Base-by-base conservation (phyloP, 768 basidiomycete species). In the Mrakia blollopis region DNA sequence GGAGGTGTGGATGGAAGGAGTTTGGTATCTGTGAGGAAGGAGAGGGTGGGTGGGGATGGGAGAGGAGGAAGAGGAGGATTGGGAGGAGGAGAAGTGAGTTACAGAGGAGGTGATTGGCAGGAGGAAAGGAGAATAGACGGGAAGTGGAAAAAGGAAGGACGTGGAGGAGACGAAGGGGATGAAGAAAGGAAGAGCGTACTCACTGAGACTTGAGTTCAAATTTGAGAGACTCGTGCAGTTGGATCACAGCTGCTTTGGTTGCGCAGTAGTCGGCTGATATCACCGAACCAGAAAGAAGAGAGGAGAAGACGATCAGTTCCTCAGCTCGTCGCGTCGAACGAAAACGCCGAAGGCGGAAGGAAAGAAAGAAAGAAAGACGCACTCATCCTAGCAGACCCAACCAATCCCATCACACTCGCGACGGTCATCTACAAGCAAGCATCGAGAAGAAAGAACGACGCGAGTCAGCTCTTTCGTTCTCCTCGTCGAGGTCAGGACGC, bases 191-290 rank as follows among this genome's bases (percentile, higher is more conserved):
- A 61, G n/a, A n/a, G n/a, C n/a, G n/a, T n/a, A n/a, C 73, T 41
- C 30, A 73, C 73, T 73, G 73, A 1, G 73, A 39, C 18, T 35
- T 44, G 18, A 98, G 88, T 83, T 99, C 96, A 80, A 90, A 91
- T 72, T 93, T 88, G 72, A 99, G 86, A 21, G 91, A 90, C 79
- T 94, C 91, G 80, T 96, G 89, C 63, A 98, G 83, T 44, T 88
- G 88, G 23, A 92, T 85, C 30, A 91, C 82, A n/a, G 95, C 94
- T 16, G 94, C 92, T 85, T 99, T 99, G 35, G 93, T 93, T 13
- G 94, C 93, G 82, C 87, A 87, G 83, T 99, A 98, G 84, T 96
- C 93, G 81, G 90, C 92, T 93, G 75, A 6, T 35, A 28, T 52
- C 21, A 39, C 28, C 18, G 60, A 35, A 28, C 69, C 39, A 50